These are phyloP conservation scores for Fagus sylvatica DNA, from an alignment of 306 rosid species.

Conservation along the genomic window DNA sequence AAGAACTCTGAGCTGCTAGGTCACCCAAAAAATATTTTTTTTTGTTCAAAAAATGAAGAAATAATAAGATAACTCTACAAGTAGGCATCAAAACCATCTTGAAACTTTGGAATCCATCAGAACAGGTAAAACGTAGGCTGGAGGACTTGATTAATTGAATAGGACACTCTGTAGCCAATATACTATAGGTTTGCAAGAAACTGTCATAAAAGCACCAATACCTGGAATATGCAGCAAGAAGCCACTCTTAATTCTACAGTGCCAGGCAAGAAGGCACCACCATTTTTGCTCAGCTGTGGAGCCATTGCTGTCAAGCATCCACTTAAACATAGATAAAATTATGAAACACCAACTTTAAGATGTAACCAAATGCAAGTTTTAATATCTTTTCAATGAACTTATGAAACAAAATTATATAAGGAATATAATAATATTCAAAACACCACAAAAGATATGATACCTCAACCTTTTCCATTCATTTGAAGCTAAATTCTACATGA, in stretches of 20 bases:
- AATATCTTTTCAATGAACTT: background rate
- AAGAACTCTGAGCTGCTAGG: background rate
- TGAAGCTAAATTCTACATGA: background rate
- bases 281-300: constrained; percentile 8
- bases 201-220: background rate
- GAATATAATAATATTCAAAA: background rate
- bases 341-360: background rate
- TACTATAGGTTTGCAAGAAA: background rate
- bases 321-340: background rate
- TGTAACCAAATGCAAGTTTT: background rate
- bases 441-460: background rate
- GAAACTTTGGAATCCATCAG: background rate
- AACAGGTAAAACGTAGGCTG: background rate
- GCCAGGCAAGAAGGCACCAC: background rate
- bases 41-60: background rate
- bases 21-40: background rate
- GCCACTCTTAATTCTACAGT: constrained; percentile 7
- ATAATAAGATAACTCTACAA: background rate
- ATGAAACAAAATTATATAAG: background rate
- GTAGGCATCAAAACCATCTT: background rate
- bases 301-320: background rate
- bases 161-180: background rate
- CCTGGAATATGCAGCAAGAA: constrained; percentile 8
- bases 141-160: background rate
- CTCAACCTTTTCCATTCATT: background rate